These are phyloP conservation scores for Aspergillus quadrilineatus DNA, from an alignment of 2,329 filamentous ascomycete species.

Conservation along the genomic window DNA sequence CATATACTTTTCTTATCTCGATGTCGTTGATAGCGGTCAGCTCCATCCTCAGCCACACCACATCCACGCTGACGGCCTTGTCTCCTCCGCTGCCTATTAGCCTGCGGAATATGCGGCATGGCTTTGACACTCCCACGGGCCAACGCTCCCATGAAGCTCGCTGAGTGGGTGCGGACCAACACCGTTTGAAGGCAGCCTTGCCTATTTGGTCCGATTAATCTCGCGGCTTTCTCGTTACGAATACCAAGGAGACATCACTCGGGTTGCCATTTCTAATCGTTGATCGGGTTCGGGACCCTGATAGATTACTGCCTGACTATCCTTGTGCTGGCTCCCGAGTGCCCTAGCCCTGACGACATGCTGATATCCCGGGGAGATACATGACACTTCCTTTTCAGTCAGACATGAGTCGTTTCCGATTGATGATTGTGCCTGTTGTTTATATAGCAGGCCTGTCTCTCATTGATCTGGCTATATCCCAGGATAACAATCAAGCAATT, in stretches of 20 bases:
- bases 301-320: neutral
- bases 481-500: neutral
- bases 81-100: constrained; percentile 1
- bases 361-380: constrained; percentile 16
- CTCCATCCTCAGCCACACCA: neutral
- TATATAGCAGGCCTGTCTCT: constrained; percentile 3
- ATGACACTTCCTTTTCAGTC: constrained; percentile 6
- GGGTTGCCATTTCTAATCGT: constrained; percentile 13
- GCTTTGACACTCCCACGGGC: neutral
- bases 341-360: constrained; percentile 1
- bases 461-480: neutral
- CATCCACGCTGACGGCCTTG: neutral
- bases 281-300: constrained; percentile 1
- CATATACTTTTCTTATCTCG: constrained; percentile 8
- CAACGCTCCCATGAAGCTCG: neutral
- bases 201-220: constrained; percentile 1
- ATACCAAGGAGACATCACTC: constrained; percentile 11
- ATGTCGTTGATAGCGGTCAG: neutral
- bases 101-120: neutral
- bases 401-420: neutral
- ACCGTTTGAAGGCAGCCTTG: neutral
- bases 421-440: neutral
- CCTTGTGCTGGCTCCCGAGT: neutral
- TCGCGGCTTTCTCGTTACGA: constrained; percentile 14
- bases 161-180: constrained; percentile 5